Conservation (phyloP, 139 green algal genomes). For the Closterium sp. region DNA sequence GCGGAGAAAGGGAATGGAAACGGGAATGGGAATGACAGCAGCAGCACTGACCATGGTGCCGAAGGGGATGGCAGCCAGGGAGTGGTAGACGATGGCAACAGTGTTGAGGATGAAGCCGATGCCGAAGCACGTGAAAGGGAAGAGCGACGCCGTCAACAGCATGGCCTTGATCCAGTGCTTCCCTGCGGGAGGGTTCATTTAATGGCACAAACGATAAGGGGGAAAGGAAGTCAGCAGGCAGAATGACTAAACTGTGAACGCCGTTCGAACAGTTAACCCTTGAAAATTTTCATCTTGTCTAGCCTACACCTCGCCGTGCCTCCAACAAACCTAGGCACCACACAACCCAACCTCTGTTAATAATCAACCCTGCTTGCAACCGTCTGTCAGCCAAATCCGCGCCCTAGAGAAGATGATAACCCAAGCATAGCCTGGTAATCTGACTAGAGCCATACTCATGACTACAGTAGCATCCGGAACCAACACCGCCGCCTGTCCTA, state of each 20-base stretch:
- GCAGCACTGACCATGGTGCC: slow-evolving; percentile 72
- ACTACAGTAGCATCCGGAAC: too few species aligned
- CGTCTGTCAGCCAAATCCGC: too few species aligned
- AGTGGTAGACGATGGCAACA: slow-evolving; percentile 90
- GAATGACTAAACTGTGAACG: too few species aligned
- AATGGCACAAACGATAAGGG: background rate
- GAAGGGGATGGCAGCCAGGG: slow-evolving; percentile 88
- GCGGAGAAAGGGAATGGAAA: background rate
- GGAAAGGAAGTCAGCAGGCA: background rate
- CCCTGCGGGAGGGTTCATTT: slow-evolving; percentile 53
- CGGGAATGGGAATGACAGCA: background rate
- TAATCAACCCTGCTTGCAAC: too few species aligned
- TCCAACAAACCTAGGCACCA: too few species aligned
- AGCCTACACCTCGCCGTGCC: too few species aligned
- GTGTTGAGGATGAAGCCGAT: slow-evolving; percentile 93
- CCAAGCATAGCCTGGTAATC: too few species aligned
- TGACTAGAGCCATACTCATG: too few species aligned
- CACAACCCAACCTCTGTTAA: too few species aligned
- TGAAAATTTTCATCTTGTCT: too few species aligned
- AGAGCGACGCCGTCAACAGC: slow-evolving; percentile 79
- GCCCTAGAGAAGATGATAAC: too few species aligned
- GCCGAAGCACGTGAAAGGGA: slow-evolving; percentile 73
- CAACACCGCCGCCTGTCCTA: background rate
- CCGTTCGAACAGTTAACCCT: too few species aligned
- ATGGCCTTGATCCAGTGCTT: slow-evolving; percentile 89